Base-by-base conservation (phyloP, 2,329 filamentous ascomycete genomes). In the Meredithiella fracta region DNA sequence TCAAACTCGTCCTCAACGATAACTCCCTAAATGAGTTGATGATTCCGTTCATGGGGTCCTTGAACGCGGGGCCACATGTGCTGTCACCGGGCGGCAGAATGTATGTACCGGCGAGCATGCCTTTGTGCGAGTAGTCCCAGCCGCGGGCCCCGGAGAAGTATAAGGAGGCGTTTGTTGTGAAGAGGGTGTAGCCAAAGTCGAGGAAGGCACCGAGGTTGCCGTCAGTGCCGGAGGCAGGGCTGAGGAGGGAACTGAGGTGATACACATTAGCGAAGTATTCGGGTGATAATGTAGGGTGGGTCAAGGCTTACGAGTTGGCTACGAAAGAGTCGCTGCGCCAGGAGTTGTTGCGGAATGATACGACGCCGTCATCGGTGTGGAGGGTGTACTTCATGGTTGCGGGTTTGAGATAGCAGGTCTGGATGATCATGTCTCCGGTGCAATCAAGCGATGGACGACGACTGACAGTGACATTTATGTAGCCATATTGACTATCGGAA, bases 151-250 rank as follows among this genome's bases (percentile, higher is more conserved):
- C 57, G 7, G 40, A 29, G 50, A 55, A 59, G 15, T 55, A 55
- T 3, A 59, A 23, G 17, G 23, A 40, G 9, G 57, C 54, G 7
- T 22, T 56, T 8, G 57, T 53, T 5, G 40, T 37, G 29, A 59
- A 59, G 1, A 59, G 17, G 2, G 53, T 53, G 15, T 53, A 54
- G 22, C 53, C 57, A 50, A 59, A 59, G 42, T 59, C 50, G 1
- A 53, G 40, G 42, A 59, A 59, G 3, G 57, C 57, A 11, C 50
- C 57, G 14, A 59, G 54, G 25, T 59, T 59, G n/a, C 57, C 57
- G 22, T 59, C 57, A 9, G 47, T n/a, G 3, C 57, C 57, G 25
- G 23, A 50, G 14, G 37, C 17, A 6, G 57, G 57, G 20, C 34
- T 51, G 9, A 37, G 2, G 22, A 59, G 31, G 3, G 57, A 49